phyloP scores from a whole-genome alignment of 352 stramenopile species.

The Phytopythium delawarense region DNA sequence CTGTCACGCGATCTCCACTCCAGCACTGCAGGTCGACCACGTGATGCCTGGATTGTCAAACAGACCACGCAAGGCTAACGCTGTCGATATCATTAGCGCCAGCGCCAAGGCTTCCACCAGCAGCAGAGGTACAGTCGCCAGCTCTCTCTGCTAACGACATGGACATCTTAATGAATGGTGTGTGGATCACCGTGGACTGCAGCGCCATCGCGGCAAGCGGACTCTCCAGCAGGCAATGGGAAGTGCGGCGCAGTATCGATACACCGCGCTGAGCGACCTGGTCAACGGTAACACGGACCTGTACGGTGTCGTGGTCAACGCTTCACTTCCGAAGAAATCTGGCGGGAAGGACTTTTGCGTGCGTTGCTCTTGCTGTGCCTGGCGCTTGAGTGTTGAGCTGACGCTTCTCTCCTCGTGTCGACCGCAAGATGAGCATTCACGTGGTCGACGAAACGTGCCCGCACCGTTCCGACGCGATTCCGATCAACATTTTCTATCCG shows the following conservation, averaged over 20 bases:
- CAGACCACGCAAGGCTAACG: not conserved
- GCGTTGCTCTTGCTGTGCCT: constrained; percentile 15
- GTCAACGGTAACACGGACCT: constrained; percentile 50
- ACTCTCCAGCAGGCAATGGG: constrained; percentile 28
- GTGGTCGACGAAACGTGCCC: constrained; percentile 61
- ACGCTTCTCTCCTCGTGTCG: not conserved
- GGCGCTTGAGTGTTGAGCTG: not conserved
- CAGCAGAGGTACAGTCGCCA: not conserved
- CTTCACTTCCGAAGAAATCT: constrained; percentile 63
- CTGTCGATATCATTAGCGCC: not conserved
- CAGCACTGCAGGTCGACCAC: constrained; percentile 5
- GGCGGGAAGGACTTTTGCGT: constrained; percentile 62
- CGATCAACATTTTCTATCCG: constrained; percentile 64
- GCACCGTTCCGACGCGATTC: constrained; percentile 43
- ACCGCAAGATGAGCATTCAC: constrained; percentile 59
- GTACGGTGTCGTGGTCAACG: constrained; percentile 73
- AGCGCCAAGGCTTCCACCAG: not conserved
- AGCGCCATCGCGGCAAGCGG: constrained; percentile 38
- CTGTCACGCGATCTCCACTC: constrained; percentile 30
- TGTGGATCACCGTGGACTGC: not conserved
- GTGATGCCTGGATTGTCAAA: not conserved
- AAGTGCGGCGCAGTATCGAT: constrained; percentile 41
- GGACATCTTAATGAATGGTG: not conserved
- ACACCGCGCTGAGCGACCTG: constrained; percentile 51
- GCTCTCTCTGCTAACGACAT: not conserved